phyloP scores from a whole-genome alignment of 2,329 filamentous ascomycete species.

The Aureobasidium sp. region DNA sequence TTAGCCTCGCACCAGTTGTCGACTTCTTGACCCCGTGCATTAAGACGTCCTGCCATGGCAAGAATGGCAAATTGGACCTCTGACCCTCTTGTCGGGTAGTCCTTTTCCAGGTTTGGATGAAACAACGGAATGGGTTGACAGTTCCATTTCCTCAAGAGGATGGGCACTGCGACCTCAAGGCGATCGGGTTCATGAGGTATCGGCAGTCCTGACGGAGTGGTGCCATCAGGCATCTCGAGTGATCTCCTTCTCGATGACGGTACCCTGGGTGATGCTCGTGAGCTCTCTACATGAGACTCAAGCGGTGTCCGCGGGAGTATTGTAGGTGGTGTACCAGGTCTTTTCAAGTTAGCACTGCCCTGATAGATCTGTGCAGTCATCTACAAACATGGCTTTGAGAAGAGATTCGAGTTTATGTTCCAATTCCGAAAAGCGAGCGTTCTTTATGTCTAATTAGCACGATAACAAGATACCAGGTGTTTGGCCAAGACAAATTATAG shows the following conservation, averaged over 20 bases:
- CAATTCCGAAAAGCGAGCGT: slow-evolving; percentile 9
- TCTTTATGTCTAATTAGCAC: neutral
- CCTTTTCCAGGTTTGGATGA: slow-evolving; percentile 9
- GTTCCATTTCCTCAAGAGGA: slow-evolving; percentile 8
- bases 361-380: neutral
- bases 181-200: slow-evolving; percentile 3
- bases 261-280: neutral
- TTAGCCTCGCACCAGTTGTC: slow-evolving; percentile 13
- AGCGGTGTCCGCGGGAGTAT: slow-evolving; percentile 4
- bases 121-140: slow-evolving; percentile 11
- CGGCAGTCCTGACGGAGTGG: slow-evolving; percentile 3
- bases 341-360: neutral
- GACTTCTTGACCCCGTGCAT: slow-evolving; percentile 1
- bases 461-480: neutral
- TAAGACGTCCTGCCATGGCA: slow-evolving; percentile 6
- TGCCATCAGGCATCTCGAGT: neutral
- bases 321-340: slow-evolving; percentile 4
- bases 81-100: neutral
- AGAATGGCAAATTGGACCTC: slow-evolving; percentile 10
- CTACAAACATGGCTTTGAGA: slow-evolving; percentile 6
- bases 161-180: slow-evolving; percentile 4
- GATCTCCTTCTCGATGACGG: neutral
- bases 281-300: neutral
- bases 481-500: neutral
- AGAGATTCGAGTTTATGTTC: slow-evolving; percentile 1